phyloP scores from a whole-genome alignment of 768 basidiomycete genomes.

The Naganishia onofrii region DNA sequence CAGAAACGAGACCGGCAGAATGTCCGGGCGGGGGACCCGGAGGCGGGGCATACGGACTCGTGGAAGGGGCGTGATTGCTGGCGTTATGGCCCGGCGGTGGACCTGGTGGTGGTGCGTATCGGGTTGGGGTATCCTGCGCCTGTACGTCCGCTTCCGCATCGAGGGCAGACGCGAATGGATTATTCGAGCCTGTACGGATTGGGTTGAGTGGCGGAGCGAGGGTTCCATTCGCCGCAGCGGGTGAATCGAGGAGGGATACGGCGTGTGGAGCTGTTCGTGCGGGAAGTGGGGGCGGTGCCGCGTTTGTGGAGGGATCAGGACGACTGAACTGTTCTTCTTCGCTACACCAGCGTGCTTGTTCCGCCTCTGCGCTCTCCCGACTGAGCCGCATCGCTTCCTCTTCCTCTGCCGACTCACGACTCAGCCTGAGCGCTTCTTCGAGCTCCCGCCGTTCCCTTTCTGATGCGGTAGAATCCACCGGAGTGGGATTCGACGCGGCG shows the following conservation, averaged over 20 bases:
- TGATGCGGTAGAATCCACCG: too few relatives aligned
- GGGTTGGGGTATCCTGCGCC: neutral
- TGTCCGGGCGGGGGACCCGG: conserved; percentile 37
- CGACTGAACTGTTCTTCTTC: neutral
- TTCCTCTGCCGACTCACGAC: conserved; percentile 39
- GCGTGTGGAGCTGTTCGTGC: conserved; percentile 2
- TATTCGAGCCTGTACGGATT: conserved; percentile 26
- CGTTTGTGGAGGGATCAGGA: neutral
- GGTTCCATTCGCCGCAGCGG: neutral
- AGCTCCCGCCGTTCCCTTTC: conserved; percentile 44
- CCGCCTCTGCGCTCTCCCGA: conserved; percentile 31
- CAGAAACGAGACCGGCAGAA: neutral
- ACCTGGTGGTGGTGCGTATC: conserved; percentile 18
- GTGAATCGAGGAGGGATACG: neutral
- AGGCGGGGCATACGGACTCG: conserved; percentile 32
- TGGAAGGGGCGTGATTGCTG: neutral
- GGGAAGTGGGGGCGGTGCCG: neutral
- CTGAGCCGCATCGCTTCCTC: conserved; percentile 45
- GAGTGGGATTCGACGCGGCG: neutral
- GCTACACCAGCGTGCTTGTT: neutral
- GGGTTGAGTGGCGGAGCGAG: conserved; percentile 16
- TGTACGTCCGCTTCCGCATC: neutral
- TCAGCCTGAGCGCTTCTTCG: conserved; percentile 43
- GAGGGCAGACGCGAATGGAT: conserved; percentile 19
- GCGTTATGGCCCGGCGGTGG: conserved; percentile 1